Base-by-base conservation (phyloP, 805 yeast genomes). In the Schwanniomyces occidentalis region DNA sequence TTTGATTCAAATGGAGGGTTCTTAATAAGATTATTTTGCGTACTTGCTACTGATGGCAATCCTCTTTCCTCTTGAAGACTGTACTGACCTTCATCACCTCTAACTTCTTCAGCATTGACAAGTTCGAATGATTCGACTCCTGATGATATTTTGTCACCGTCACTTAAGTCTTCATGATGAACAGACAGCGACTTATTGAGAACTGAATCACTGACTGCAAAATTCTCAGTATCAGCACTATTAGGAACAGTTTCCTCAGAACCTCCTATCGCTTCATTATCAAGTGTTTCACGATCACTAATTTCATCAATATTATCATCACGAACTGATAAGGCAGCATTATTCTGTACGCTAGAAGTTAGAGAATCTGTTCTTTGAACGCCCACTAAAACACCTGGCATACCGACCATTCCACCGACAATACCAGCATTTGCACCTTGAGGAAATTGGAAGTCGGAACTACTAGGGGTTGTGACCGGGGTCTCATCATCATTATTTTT, bases 321-420 rank as follows among this genome's bases (percentile, higher is more conserved):
- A 41, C 96, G 79, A 6, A 88, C 95, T 15, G 95, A 85, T 60
- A 80, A 77, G 0, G 97, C 90, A 2, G 97, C 88, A 56, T 91
- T 89, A 62, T 90, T 90, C 49, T 85, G 91, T 21, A 89, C 95
- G 27, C 95, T 85, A 0, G 96, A 88, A 0, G 96, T 85, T 24
- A 85, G 76, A 0, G 95, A 85, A 39, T 82, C 85, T 2, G 95
- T 85, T 49, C 93, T 38, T 71, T 78, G 69, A 5, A 68, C 70
- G 6, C 71, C 71, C 10, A 63, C 64, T 30, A 65, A 52, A 4
- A 57, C 72, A n/a, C 73, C 70, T 1, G 68, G 67, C 64, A 68
- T 62, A 2, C 71, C 72, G 3, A 60, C 66, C 58, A 65, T 49
- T 4, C 69, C 66, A 10, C 68, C 71, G 9, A 42, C 63, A 30